Conservation (phyloP, 2,329 filamentous ascomycete species). For the Drechmeria coniospora region DNA sequence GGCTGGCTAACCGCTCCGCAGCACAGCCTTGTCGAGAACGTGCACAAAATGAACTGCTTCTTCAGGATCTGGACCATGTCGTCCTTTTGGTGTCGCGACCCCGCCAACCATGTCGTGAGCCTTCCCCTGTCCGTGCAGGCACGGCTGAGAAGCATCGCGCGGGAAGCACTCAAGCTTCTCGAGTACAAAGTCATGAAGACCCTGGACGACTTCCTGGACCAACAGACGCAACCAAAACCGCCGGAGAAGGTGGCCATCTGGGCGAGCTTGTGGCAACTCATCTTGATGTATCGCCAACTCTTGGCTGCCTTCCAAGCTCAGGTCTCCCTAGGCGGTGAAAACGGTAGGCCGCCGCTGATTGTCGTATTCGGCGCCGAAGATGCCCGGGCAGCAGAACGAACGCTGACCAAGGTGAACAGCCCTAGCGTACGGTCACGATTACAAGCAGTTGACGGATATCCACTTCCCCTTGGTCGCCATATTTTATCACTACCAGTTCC, state of each 20-base stretch:
- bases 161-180: slow-evolving; percentile 18
- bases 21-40: slow-evolving; percentile 25
- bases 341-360: background rate
- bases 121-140: slow-evolving; percentile 25
- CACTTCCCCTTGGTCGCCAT: slow-evolving; percentile 23
- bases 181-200: slow-evolving; percentile 25
- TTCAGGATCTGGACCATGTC: slow-evolving; percentile 32
- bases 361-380: too few relatives aligned
- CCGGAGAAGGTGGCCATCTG: slow-evolving; percentile 29
- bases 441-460: slow-evolving; percentile 14
- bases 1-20: slow-evolving; percentile 11
- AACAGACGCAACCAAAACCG: slow-evolving; percentile 21
- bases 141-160: slow-evolving; percentile 23
- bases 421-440: slow-evolving; percentile 8
- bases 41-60: slow-evolving; percentile 32
- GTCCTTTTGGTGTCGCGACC: slow-evolving; percentile 25
- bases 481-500: slow-evolving; percentile 26
- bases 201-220: slow-evolving; percentile 22
- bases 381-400: slow-evolving; percentile 1
- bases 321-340: slow-evolving; percentile 7
- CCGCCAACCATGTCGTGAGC: slow-evolving; percentile 18
- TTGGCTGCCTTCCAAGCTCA: slow-evolving; percentile 15
- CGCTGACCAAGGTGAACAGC: slow-evolving; percentile 5
- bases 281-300: slow-evolving; percentile 32
- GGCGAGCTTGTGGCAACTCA: slow-evolving; percentile 33